Conservation (phyloP, 1,139 yeast species). For the Candida pseudoviswanathii region DNA sequence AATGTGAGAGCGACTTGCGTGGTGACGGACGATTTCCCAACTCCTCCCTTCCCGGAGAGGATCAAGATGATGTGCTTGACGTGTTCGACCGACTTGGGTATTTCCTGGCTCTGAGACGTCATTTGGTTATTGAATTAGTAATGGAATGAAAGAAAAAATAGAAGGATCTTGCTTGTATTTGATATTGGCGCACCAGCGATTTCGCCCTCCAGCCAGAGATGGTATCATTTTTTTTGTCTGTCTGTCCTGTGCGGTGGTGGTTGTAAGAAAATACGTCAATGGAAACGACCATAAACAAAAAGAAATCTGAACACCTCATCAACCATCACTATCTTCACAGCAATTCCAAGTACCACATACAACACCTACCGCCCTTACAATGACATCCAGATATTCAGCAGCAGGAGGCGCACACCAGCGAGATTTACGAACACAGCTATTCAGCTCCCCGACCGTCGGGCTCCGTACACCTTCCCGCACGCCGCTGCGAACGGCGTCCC, state of each 20-base stretch:
- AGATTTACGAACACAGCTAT: slow-evolving; percentile 50
- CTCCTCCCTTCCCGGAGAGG: slow-evolving; percentile 58
- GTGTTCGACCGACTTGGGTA: slow-evolving; percentile 56
- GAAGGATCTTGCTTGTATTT: background rate
- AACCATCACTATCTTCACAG: background rate
- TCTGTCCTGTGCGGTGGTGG: too few relatives aligned
- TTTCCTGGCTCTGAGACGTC: slow-evolving; percentile 21
- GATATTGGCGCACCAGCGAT: too few relatives aligned
- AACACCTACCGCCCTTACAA: slow-evolving; percentile 9
- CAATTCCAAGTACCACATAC: background rate
- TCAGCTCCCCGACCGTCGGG: slow-evolving; percentile 33
- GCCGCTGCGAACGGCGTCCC: slow-evolving; percentile 47
- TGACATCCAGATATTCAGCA: slow-evolving; percentile 39
- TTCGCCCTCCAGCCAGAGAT: too few relatives aligned
- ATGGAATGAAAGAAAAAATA: background rate
- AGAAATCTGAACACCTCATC: slow-evolving; percentile 2
- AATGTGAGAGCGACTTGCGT: slow-evolving; percentile 86
- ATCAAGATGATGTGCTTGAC: slow-evolving; percentile 67
- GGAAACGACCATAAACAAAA: background rate
- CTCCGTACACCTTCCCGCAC: slow-evolving; percentile 21
- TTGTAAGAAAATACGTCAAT: background rate
- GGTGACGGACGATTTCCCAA: slow-evolving; percentile 94
- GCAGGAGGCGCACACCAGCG: slow-evolving; percentile 46
- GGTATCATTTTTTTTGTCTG: background rate
- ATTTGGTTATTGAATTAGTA: background rate